These are phyloP conservation scores for Aurantiochytrium sp. DNA, from an alignment of 108 stramenopile species.

Conservation along the genomic window DNA sequence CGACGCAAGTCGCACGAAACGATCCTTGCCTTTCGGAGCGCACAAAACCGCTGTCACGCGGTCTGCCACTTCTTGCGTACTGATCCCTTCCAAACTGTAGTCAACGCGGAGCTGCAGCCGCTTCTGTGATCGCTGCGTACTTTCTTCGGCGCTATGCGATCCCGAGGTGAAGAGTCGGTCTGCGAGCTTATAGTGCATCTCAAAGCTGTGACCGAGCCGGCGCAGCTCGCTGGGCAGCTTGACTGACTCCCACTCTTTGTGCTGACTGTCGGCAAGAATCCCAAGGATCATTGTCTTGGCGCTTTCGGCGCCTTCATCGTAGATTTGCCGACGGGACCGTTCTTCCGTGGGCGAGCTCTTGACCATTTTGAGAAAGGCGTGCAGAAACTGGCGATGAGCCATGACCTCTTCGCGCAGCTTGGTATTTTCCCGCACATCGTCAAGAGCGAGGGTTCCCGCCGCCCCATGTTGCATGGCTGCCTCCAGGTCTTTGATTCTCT, in stretches of 20 bases:
- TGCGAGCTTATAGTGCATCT: neutral
- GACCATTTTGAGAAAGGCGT: neutral
- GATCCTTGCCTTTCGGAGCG: neutral
- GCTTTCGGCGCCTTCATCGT: neutral
- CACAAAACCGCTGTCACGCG: neutral
- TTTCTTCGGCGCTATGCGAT: too few species aligned
- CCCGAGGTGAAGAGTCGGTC: neutral
- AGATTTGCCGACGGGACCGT: neutral
- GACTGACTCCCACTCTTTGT: neutral
- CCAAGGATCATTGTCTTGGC: neutral
- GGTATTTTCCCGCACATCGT: neutral
- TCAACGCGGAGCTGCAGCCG: neutral
- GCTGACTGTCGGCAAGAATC: conserved; percentile 2
- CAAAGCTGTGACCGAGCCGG: neutral
- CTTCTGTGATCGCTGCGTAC: neutral
- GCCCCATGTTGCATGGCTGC: neutral
- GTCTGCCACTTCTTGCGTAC: neutral
- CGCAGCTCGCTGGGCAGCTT: neutral
- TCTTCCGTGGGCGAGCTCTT: neutral
- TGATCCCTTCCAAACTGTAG: neutral
- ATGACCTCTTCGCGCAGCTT: neutral
- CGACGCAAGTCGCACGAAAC: neutral
- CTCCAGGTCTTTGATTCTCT: neutral
- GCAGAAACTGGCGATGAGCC: neutral
- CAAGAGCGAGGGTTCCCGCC: neutral